Evolutionary conservation across 2,329 filamentous ascomycete genomes (phyloP).

Genomic region (Fusarium euwallaceae): DNA sequence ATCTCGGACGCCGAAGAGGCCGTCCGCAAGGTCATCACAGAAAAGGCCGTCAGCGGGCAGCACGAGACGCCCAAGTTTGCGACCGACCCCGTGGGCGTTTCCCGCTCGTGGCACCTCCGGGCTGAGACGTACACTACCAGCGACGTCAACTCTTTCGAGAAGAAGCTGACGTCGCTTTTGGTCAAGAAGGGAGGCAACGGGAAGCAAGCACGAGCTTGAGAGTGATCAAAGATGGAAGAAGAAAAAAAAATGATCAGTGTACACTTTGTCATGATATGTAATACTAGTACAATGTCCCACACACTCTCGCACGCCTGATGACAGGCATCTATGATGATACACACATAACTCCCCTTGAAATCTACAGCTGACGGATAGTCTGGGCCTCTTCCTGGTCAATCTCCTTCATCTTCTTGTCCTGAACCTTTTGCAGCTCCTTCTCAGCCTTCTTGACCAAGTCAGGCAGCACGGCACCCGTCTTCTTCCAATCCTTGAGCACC

Average conservation of each 20-base stretch:
- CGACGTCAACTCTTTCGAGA: conserved; percentile 55
- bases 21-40: conserved; percentile 50
- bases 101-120: conserved; percentile 55
- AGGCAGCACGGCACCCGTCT: conserved; percentile 57
- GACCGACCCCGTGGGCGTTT: conserved; percentile 50
- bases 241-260: conserved; percentile 37
- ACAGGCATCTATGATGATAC: conserved; percentile 20
- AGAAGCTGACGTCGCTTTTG: conserved; percentile 53
- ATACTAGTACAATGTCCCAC: conserved; percentile 44
- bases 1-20: conserved; percentile 52
- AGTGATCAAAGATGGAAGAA: conserved; percentile 27
- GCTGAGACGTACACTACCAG: conserved; percentile 53
- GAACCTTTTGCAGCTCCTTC: conserved; percentile 61
- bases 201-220: conserved; percentile 45
- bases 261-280: conserved; percentile 48
- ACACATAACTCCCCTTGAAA: background rate
- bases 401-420: conserved; percentile 66
- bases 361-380: conserved; percentile 57
- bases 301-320: conserved; percentile 27
- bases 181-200: conserved; percentile 34
- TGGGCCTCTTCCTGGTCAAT: conserved; percentile 65
- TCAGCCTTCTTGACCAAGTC: conserved; percentile 65
- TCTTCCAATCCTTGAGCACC: conserved; percentile 63
- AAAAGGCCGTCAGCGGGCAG: conserved; percentile 52
- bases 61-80: conserved; percentile 53